Evolutionary conservation across 2,329 filamentous ascomycete species (phyloP).

Genomic region (Clarireedia paspali): DNA sequence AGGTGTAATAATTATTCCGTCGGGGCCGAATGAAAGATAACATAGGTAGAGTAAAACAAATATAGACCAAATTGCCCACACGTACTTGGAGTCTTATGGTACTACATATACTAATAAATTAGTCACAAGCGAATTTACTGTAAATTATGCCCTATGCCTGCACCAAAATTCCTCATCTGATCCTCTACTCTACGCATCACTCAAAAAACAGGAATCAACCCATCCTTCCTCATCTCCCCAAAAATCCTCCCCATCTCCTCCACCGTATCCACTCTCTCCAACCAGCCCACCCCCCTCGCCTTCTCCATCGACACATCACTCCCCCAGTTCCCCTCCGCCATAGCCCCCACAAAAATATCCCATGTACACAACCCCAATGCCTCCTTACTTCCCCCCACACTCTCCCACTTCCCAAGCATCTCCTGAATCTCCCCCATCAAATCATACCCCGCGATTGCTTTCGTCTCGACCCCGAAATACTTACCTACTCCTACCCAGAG

Average conservation of each 20-base stretch:
- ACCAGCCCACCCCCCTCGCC: conserved; percentile 2
- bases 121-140: too few species aligned
- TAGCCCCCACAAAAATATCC: conserved; percentile 1
- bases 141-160: too few species aligned
- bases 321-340: conserved; percentile 1
- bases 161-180: too few species aligned
- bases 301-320: conserved; percentile 5
- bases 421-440: background rate
- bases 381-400: background rate
- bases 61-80: too few species aligned
- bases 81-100: too few species aligned
- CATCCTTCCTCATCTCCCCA: conserved; percentile 3
- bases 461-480: conserved; percentile 1
- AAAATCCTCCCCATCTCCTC: conserved; percentile 3
- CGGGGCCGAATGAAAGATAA: too few species aligned
- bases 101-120: too few species aligned
- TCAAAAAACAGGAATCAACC: background rate
- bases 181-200: too few species aligned
- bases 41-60: too few species aligned
- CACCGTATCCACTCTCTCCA: background rate
- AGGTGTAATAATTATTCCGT: too few species aligned
- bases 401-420: background rate
- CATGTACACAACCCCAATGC: background rate
- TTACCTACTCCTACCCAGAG: background rate
- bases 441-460: background rate